Percentiles rank a stretch among this genome's conserved stretches.
Conservation (phyloP, 2,329 filamentous ascomycete genomes). For the Nemania sp. region DNA sequence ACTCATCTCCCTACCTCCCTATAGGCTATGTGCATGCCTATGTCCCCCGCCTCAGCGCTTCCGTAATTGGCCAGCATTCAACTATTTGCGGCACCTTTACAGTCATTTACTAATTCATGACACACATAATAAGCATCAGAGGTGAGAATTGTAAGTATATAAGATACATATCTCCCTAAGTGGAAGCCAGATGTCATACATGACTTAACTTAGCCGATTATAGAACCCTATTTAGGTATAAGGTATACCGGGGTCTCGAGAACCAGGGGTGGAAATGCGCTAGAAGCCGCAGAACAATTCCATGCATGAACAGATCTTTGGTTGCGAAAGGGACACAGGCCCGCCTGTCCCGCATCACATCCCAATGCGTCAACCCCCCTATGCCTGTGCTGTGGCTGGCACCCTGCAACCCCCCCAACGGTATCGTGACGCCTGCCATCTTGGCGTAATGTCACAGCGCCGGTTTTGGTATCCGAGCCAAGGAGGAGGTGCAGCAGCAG, state of each 20-base stretch:
- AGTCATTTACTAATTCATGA: too few relatives aligned
- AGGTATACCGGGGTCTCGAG: neutral
- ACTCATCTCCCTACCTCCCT: neutral
- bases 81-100: neutral
- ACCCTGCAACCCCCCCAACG: constrained; percentile 17
- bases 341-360: constrained; percentile 9
- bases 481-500: too few relatives aligned
- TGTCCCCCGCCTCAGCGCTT: neutral
- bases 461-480: too few relatives aligned
- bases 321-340: neutral
- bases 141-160: too few relatives aligned
- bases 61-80: neutral
- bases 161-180: too few relatives aligned
- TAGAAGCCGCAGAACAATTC: constrained; percentile 17
- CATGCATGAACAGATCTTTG: constrained; percentile 10
- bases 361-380: neutral
- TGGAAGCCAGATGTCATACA: too few relatives aligned
- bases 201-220: too few relatives aligned
- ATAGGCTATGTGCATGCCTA: too few relatives aligned
- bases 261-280: neutral
- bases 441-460: constrained; percentile 1
- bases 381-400: neutral
- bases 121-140: neutral
- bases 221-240: too few relatives aligned
- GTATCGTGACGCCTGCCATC: constrained; percentile 12